Evolutionary conservation across 2,329 filamentous ascomycete species (phyloP), one percentile per base, ranked within the genome.

Genomic region (Trichoderma lentiforme): DNA sequence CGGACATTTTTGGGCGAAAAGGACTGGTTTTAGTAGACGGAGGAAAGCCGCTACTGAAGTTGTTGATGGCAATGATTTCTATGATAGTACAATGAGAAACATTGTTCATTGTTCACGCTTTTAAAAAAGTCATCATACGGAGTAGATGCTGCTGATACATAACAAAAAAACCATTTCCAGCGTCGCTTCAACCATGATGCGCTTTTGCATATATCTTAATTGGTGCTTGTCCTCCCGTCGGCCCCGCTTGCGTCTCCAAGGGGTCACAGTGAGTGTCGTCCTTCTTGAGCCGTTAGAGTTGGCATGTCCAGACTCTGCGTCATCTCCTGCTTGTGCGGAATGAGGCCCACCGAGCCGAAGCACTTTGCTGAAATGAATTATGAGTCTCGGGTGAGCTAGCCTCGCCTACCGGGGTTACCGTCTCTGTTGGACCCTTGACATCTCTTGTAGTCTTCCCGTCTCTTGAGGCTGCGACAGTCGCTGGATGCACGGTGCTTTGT

Each of bases 1-100:
- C 83, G 86, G 86, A 85, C 80, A 81, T 80, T 84, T 84, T 34
- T 73, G 81, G 86, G 86, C 85, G 85, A 88, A 88, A 84, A 85
- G 84, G 83, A 84, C 82, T 83, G 85, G 85, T 85, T 85, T 84
- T 86, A 83, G 82, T 85, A 84, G 84, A 83, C 79, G 81, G 81
- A 79, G 79, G 80, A 80, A 79, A 77, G 79, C 79, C 79, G 81
- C 81, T 82, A 82, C 80, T 81, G 81, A 83, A 79, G 81, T 82
- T 80, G 80, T 79, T 83, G 80, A 84, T 81, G 82, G 81, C 81
- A 81, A 82, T 79, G 80, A 78, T 79, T 82, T 83, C 81, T 79
- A 83, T 80, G 80, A 82, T 81, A 83, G 81, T 82, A 81, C 80
- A 82, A 82, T 79, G 81, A 81, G 78, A 79, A 79, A 79, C 80